These are phyloP conservation scores for Globisporangium splendens DNA, from an alignment of 352 stramenopile species.

Conservation along the genomic window DNA sequence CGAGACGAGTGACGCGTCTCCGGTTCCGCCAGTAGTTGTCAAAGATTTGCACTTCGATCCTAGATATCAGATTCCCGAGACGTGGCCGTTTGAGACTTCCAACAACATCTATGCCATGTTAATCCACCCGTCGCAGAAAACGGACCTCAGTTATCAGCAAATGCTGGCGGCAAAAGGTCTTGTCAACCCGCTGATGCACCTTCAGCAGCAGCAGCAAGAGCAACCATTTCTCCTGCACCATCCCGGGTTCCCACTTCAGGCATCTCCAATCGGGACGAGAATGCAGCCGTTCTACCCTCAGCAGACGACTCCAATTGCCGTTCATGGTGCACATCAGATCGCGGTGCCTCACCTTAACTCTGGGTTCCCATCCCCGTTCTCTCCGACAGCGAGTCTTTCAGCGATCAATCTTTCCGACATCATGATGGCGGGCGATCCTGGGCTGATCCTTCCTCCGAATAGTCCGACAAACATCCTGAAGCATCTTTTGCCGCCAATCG, in stretches of 20 bases:
- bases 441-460: slow-evolving; percentile 31
- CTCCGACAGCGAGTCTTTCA: slow-evolving; percentile 18
- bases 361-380: slow-evolving; percentile 4
- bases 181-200: slow-evolving; percentile 1
- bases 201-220: slow-evolving; percentile 5
- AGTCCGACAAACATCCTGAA: slow-evolving; percentile 38
- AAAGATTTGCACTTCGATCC: slow-evolving; percentile 5
- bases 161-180: slow-evolving; percentile 1
- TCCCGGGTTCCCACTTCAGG: neutral
- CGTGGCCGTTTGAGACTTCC: slow-evolving; percentile 10
- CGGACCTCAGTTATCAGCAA: slow-evolving; percentile 11
- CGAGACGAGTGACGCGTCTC: neutral
- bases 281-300: slow-evolving; percentile 10
- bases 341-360: too few relatives aligned
- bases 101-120: slow-evolving; percentile 11
- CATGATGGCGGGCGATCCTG: slow-evolving; percentile 41
- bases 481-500: slow-evolving; percentile 39
- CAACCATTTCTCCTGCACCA: slow-evolving; percentile 1
- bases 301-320: neutral
- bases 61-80: neutral
- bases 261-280: neutral
- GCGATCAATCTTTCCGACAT: slow-evolving; percentile 37
- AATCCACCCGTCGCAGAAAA: slow-evolving; percentile 5
- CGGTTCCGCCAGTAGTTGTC: neutral
- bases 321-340: neutral